Evolutionary conservation across 2,329 filamentous ascomycete species (phyloP).

Genomic region (Salinomyces thailandicus): DNA sequence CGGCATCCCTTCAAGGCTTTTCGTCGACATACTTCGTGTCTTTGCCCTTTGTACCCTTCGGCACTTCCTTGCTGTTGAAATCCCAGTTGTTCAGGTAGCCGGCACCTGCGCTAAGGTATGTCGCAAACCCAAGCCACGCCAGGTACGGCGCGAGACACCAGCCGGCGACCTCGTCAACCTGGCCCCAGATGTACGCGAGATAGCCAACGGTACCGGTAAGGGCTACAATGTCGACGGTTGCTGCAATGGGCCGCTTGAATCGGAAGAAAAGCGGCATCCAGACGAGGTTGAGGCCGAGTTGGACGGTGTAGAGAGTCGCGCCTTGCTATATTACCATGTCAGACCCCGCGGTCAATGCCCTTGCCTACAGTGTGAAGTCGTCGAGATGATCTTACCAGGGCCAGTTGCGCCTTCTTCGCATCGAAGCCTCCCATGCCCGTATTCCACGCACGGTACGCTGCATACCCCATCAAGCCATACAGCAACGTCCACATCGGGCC

Average conservation of each 20-base stretch:
- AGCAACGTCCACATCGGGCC: conserved; percentile 49
- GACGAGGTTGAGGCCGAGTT: conserved; percentile 71
- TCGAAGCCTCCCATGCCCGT: conserved; percentile 50
- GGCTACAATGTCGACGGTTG: conserved; percentile 63
- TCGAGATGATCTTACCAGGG: conserved; percentile 44
- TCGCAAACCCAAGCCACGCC: conserved; percentile 77
- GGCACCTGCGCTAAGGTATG: conserved; percentile 57
- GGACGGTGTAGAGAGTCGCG: conserved; percentile 72
- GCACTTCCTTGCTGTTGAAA: conserved; percentile 21
- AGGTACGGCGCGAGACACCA: conserved; percentile 73
- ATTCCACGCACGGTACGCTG: conserved; percentile 65
- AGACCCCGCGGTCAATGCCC: not conserved
- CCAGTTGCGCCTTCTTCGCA: conserved; percentile 45
- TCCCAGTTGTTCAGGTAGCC: conserved; percentile 34
- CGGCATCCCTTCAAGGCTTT: conserved; percentile 3
- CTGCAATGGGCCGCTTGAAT: conserved; percentile 60
- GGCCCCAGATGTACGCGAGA: conserved; percentile 64
- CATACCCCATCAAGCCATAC: conserved; percentile 72
- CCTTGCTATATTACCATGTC: conserved; percentile 36
- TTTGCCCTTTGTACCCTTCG: conserved; percentile 1
- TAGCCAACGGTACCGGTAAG: conserved; percentile 64
- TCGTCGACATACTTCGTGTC: conserved; percentile 7
- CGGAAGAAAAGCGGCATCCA: conserved; percentile 94
- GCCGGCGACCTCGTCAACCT: conserved; percentile 60
- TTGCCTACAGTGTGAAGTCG: no score